Percentiles rank a stretch among this genome's conserved stretches.
Evolutionary conservation across 73 alveolate genomes (phyloP).

Genomic region (Effrenium voratum): DNA sequence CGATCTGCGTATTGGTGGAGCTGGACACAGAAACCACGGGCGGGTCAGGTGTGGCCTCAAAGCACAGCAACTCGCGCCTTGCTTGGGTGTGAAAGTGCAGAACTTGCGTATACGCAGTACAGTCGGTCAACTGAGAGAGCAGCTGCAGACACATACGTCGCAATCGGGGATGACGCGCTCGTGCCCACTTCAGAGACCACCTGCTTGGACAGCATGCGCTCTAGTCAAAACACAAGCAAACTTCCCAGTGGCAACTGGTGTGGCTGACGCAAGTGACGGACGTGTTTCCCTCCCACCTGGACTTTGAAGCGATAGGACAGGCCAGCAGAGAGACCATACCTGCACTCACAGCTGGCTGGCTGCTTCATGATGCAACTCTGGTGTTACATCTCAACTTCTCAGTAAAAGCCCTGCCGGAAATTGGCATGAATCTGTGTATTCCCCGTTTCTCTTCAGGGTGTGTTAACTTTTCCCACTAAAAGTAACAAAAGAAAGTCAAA

Average conservation of each 20-base stretch:
- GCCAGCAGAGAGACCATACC: slow-evolving; percentile 70
- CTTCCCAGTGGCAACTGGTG: neutral
- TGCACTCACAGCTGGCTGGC: neutral
- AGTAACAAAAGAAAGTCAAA: neutral
- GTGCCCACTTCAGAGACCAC: slow-evolving; percentile 91
- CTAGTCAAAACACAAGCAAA: neutral
- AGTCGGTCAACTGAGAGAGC: neutral
- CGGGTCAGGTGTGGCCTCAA: slow-evolving; percentile 65
- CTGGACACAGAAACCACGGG: slow-evolving; percentile 36
- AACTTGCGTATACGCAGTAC: neutral
- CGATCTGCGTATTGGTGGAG: slow-evolving; percentile 45
- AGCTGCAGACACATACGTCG: slow-evolving; percentile 68
- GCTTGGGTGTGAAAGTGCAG: neutral
- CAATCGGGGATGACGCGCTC: slow-evolving; percentile 72
- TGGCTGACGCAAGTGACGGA: neutral
- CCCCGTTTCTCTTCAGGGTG: neutral
- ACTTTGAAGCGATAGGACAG: slow-evolving; percentile 75
- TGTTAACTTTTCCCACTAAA: neutral
- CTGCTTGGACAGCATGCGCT: no score
- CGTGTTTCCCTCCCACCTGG: slow-evolving; percentile 37
- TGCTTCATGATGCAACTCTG: no score
- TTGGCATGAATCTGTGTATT: no score
- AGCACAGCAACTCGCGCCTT: neutral
- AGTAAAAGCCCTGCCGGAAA: no score
- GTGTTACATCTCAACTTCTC: no score